Percentiles rank a stretch among this genome's conserved stretches.
These are phyloP conservation scores for Austroboletus olivaceoglutinosus DNA, from an alignment of 1,284 basidiomycete species.

Conservation along the genomic window DNA sequence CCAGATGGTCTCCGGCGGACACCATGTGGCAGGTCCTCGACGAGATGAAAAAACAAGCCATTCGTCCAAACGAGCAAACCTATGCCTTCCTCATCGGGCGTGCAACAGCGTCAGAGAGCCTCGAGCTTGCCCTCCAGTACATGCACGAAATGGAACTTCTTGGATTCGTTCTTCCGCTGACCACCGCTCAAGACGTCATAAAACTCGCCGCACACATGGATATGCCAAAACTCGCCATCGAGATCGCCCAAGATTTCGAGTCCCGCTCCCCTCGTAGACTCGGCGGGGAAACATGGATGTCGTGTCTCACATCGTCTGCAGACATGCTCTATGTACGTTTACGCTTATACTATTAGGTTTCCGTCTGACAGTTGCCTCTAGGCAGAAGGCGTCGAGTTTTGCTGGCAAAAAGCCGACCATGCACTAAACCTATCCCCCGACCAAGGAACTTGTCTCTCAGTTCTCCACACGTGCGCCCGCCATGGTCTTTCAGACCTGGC, in stretches of 20 bases:
- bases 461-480: constrained; percentile 72
- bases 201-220: constrained; percentile 47
- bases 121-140: constrained; percentile 63
- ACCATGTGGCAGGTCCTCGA: constrained; percentile 37
- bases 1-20: constrained; percentile 30
- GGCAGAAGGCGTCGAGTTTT: constrained; percentile 61
- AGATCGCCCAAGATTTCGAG: constrained; percentile 62
- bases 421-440: constrained; percentile 58
- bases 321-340: constrained; percentile 59
- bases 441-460: constrained; percentile 68
- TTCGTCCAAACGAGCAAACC: constrained; percentile 51
- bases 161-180: constrained; percentile 48
- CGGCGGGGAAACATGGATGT: constrained; percentile 54
- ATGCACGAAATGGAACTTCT: constrained; percentile 50
- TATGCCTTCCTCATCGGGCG: constrained; percentile 55
- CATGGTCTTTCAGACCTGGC: constrained; percentile 68
- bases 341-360: neutral
- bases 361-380: constrained; percentile 27
- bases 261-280: constrained; percentile 50
- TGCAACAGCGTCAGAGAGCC: constrained; percentile 44
- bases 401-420: constrained; percentile 63
- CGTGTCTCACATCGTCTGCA: constrained; percentile 57
- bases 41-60: constrained; percentile 47
- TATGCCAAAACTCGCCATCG: constrained; percentile 64
- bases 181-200: constrained; percentile 50